phyloP scores from a whole-genome alignment of 208 protist species.

The Histomonas meleagridis region DNA sequence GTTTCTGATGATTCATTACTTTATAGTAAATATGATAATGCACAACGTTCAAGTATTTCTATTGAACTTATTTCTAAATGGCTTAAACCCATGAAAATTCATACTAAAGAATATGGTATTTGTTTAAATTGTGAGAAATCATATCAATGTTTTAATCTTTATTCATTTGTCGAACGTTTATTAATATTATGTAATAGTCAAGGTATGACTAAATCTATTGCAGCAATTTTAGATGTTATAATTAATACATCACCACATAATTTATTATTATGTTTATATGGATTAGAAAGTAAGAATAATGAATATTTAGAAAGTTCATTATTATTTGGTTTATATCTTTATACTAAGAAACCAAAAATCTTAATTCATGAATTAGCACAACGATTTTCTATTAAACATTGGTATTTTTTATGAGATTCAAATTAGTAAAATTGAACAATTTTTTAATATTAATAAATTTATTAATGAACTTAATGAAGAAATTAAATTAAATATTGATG shows the following conservation, averaged over 20 bases:
- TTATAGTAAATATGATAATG: too few species aligned
- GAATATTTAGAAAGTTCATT: background rate
- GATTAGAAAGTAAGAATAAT: background rate
- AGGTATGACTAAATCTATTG: background rate
- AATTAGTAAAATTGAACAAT: background rate
- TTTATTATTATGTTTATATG: background rate
- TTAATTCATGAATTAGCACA: background rate
- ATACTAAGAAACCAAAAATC: background rate
- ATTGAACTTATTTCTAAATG: background rate
- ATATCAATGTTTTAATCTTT: background rate
- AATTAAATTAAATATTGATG: background rate
- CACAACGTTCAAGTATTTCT: too few species aligned
- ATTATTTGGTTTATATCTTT: background rate
- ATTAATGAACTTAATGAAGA: background rate
- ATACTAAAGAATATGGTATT: background rate
- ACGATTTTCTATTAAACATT: background rate
- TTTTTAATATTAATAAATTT: background rate
- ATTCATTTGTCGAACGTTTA: background rate
- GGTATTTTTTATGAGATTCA: conserved; percentile 33
- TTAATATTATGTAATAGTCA: background rate
- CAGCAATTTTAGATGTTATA: background rate
- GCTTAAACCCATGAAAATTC: background rate
- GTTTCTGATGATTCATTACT: too few species aligned
- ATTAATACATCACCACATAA: background rate
- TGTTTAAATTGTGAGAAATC: background rate